These are phyloP conservation scores for Aspergillus novoparasiticus DNA, from an alignment of 2,329 filamentous ascomycete genomes.

Conservation along the genomic window DNA sequence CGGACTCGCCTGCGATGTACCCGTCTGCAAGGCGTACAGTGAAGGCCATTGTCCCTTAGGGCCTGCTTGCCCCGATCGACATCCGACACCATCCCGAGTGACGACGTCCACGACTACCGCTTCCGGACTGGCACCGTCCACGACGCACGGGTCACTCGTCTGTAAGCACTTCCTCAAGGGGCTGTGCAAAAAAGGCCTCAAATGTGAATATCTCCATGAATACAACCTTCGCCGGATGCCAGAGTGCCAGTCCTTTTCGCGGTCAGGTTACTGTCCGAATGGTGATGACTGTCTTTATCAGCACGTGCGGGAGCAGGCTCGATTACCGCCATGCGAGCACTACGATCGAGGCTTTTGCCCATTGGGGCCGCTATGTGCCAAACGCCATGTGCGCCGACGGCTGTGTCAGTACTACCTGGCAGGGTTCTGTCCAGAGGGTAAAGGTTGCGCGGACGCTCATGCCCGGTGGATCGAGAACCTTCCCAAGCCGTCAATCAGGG, in stretches of 20 bases:
- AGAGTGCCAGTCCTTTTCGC: conserved; percentile 94
- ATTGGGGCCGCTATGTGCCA: conserved; percentile 80
- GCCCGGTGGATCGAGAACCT: conserved; percentile 73
- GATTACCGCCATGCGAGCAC: conserved; percentile 79
- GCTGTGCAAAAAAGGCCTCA: conserved; percentile 95
- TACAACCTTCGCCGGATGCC: conserved; percentile 98
- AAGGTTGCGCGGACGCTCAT: conserved; percentile 75
- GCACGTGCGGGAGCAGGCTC: conserved; percentile 80
- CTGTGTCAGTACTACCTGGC: conserved; percentile 85
- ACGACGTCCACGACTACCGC: conserved; percentile 48
- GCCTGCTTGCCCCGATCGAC: conserved; percentile 80
- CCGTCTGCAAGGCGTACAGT: conserved; percentile 82
- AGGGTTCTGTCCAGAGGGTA: conserved; percentile 89
- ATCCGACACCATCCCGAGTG: conserved; percentile 56
- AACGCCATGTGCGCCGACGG: conserved; percentile 82
- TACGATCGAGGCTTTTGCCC: conserved; percentile 96
- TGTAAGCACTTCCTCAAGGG: conserved; percentile 99
- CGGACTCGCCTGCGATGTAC: conserved; percentile 75
- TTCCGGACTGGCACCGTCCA: conserved; percentile 43
- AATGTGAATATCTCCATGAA: conserved; percentile 97
- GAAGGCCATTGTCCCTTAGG: conserved; percentile 86
- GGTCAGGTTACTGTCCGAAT: conserved; percentile 93
- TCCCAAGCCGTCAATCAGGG: conserved; percentile 58
- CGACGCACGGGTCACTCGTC: conserved; percentile 64
- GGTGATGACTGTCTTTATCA: conserved; percentile 95